Percentiles rank a stretch among this genome's conserved stretches.
Conservation (phyloP, 192 early-diverging fungal genomes). For the Ramicandelaber brevisporus region DNA sequence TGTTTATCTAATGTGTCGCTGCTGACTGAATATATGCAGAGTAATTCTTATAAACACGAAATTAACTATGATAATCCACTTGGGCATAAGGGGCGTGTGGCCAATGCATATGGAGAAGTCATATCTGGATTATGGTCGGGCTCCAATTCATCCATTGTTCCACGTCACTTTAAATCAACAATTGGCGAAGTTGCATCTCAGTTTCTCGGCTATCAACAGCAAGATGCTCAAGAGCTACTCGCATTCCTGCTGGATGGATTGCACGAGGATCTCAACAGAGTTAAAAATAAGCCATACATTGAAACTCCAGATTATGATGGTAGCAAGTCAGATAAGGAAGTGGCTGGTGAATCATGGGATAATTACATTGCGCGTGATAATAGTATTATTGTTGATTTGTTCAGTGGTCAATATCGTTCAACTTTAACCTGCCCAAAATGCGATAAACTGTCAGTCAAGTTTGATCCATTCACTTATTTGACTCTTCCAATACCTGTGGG, state of each 20-base stretch:
- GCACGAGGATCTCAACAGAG: slow-evolving; percentile 71
- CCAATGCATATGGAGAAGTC: slow-evolving; percentile 34
- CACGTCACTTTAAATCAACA: slow-evolving; percentile 49
- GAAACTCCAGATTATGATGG: slow-evolving; percentile 50
- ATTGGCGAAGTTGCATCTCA: slow-evolving; percentile 19
- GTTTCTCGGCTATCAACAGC: slow-evolving; percentile 50
- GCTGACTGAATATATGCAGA: slow-evolving; percentile 34
- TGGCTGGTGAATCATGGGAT: slow-evolving; percentile 47
- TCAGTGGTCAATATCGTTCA: slow-evolving; percentile 44
- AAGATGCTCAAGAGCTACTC: slow-evolving; percentile 67
- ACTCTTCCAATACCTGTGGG: slow-evolving; percentile 50
- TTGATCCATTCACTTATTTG: slow-evolving; percentile 62
- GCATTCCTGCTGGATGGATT: slow-evolving; percentile 57
- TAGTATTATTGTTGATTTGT: slow-evolving; percentile 48
- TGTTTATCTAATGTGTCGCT: slow-evolving; percentile 53
- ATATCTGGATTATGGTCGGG: slow-evolving; percentile 37
- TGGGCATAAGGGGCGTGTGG: slow-evolving; percentile 47
- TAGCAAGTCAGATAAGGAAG: slow-evolving; percentile 28
- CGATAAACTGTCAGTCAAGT: slow-evolving; percentile 36
- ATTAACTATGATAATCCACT: slow-evolving; percentile 45
- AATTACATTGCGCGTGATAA: slow-evolving; percentile 51
- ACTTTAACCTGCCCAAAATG: slow-evolving; percentile 26
- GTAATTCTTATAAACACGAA: slow-evolving; percentile 24
- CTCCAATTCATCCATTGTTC: slow-evolving; percentile 22
- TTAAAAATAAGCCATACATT: slow-evolving; percentile 50